Percentiles rank a stretch among this genome's conserved stretches.
These are phyloP conservation scores for Xylariaceae sp. DNA, from an alignment of 2,329 filamentous ascomycete species.

Conservation along the genomic window DNA sequence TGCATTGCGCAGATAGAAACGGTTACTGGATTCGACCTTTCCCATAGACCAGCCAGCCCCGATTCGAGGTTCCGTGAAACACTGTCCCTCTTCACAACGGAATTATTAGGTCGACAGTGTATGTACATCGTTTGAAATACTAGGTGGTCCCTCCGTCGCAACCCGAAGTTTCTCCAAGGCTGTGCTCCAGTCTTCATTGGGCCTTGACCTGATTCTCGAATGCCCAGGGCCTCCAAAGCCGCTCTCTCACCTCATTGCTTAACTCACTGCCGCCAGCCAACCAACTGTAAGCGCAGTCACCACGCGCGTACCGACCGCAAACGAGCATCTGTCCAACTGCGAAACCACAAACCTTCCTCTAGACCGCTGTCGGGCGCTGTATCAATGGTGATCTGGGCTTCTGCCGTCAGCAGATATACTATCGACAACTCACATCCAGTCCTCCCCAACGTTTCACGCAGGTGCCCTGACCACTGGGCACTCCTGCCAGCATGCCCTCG, in stretches of 20 bases:
- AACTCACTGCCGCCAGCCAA: not conserved
- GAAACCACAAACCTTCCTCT: not conserved
- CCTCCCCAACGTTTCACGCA: constrained; percentile 2
- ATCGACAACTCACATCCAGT: constrained; percentile 10
- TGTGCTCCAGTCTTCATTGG: constrained; percentile 2
- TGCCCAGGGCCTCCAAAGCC: too few species aligned
- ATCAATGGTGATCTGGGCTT: constrained; percentile 7
- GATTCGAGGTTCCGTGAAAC: too few species aligned
- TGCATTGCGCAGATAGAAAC: not conserved
- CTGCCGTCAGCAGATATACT: constrained; percentile 11
- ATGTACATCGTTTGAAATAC: too few species aligned
- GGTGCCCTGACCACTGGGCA: not conserved
- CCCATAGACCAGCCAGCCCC: too few species aligned
- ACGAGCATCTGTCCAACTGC: not conserved
- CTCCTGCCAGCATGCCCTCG: constrained; percentile 47
- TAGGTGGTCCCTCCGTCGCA: constrained; percentile 1
- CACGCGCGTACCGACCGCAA: constrained; percentile 1
- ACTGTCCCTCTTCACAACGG: too few species aligned
- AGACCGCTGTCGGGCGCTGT: not conserved
- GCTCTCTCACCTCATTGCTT: too few species aligned
- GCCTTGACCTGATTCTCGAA: too few species aligned
- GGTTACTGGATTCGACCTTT: too few species aligned
- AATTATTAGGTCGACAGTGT: not conserved
- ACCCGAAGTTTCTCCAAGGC: constrained; percentile 8
- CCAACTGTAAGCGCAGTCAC: constrained; percentile 1